phyloP scores from a whole-genome alignment of 371 early-diverging fungal genomes.

The Actinomortierella wolfii region DNA sequence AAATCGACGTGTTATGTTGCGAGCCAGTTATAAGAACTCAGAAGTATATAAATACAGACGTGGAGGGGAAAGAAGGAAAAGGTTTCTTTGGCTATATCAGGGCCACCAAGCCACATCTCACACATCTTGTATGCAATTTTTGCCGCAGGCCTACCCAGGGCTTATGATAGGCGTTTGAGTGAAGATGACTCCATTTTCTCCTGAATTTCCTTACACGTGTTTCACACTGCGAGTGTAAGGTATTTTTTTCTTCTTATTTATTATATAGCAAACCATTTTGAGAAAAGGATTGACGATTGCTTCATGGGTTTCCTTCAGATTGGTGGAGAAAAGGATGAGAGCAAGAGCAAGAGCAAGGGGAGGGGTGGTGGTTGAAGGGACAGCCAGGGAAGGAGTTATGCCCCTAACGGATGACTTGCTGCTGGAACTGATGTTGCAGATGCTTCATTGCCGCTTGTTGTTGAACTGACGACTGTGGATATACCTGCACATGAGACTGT shows the following conservation, averaged over 20 bases:
- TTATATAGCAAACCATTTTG: too few species aligned
- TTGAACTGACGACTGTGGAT: constrained; percentile 14
- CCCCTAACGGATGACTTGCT: constrained; percentile 25
- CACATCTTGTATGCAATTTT: neutral
- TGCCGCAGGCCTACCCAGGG: neutral
- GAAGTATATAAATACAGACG: neutral
- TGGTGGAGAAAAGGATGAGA: neutral
- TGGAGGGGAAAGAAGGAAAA: neutral
- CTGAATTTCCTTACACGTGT: too few species aligned
- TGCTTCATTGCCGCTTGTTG: constrained; percentile 26
- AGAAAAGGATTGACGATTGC: too few species aligned
- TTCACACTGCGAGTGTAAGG: too few species aligned
- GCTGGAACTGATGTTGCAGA: constrained; percentile 21
- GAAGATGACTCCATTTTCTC: too few species aligned
- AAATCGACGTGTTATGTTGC: too few species aligned
- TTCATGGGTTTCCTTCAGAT: too few species aligned
- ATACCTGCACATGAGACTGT: neutral
- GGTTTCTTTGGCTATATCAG: neutral
- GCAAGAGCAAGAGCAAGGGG: neutral
- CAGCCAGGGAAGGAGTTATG: too few species aligned
- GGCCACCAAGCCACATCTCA: neutral
- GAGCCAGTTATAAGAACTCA: neutral
- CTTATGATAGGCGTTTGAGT: too few species aligned
- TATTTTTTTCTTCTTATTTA: too few species aligned
- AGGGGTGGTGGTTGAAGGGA: neutral